Evolutionary conservation across 805 yeast genomes (phyloP), one percentile per base, ranked within the genome.

Genomic region (Candida easanensis): DNA sequence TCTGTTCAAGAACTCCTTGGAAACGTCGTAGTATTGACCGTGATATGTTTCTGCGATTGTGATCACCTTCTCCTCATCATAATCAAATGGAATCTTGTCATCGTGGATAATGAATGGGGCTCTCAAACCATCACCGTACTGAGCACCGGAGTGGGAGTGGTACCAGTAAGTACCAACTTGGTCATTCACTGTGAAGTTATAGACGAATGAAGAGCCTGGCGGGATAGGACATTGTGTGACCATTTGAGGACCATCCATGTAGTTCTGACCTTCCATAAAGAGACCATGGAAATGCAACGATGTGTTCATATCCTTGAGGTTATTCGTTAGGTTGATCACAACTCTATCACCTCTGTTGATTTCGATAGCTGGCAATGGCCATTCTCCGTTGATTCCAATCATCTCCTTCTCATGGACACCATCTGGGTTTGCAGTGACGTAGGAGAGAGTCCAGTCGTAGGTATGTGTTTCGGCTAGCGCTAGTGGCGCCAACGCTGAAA

Each of bases 111-210:
- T 71, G 45, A 85, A 72, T 32, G 84, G 63, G 0, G 84, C 89
- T 53, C 91, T 71, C 47, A 85, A 64, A 0, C 95, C 95, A 62
- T 85, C 95, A 42, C 84, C 78, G 54, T 85, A 85, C 57, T 85
- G 93, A 13, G 84, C 68, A 0, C 88, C 89, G 30, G 81, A 71
- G 55, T 85, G 95, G 5, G 88, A 80, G 60, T 85, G 95, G 62
- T 84, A 85, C 95, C 95, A 85, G 64, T 71, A 85, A n/a, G 88
- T 75, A 39, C 95, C 95, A 4, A 68, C 78, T 60, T 85, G 90
- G 49, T 77, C 73, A 7, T 63, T 71, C 9, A 83, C 82, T 2
- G 84, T 79, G 56, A 85, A 84, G 63, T 84, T 84, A 64, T 85
- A 85, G 35, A 80, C 60, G 58, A 72, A 74, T 2, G 88, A 76